Conservation (phyloP, 805 yeast species). For the Cyberlindnera lachancei region DNA sequence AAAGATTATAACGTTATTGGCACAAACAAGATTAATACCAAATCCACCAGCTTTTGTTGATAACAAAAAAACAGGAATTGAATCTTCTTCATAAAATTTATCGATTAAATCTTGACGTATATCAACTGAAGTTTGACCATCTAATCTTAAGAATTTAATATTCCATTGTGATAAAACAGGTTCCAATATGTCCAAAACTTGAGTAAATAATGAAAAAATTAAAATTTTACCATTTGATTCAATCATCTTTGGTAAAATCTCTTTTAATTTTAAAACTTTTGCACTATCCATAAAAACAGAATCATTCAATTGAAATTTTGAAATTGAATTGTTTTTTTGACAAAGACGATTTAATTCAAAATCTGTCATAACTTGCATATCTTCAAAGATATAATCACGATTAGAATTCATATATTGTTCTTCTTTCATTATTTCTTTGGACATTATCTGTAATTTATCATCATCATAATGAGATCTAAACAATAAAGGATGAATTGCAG, state of each 20-base stretch:
- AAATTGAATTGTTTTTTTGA: slow-evolving; percentile 58
- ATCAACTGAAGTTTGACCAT: slow-evolving; percentile 92
- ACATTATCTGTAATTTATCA: slow-evolving; percentile 52
- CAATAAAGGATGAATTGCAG: slow-evolving; percentile 85
- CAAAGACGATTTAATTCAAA: slow-evolving; percentile 77
- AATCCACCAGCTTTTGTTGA: slow-evolving; percentile 99
- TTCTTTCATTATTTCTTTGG: slow-evolving; percentile 71
- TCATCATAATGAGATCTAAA: slow-evolving; percentile 64
- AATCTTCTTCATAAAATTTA: slow-evolving; percentile 71
- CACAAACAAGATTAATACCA: slow-evolving; percentile 94
- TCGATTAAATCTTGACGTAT: slow-evolving; percentile 89
- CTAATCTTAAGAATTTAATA: slow-evolving; percentile 74
- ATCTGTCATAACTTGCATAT: slow-evolving; percentile 93
- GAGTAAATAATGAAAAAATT: slow-evolving; percentile 88
- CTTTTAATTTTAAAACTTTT: slow-evolving; percentile 52
- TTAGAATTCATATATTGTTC: slow-evolving; percentile 73
- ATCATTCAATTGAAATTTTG: slow-evolving; percentile 47
- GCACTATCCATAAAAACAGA: slow-evolving; percentile 65
- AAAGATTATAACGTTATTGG: slow-evolving; percentile 83
- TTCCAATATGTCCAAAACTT: slow-evolving; percentile 83
- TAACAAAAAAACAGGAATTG: slow-evolving; percentile 77
- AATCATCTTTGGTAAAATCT: slow-evolving; percentile 51
- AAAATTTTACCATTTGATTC: slow-evolving; percentile 61
- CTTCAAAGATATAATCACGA: slow-evolving; percentile 72
- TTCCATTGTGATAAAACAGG: slow-evolving; percentile 54